Conservation (phyloP, 768 basidiomycete species). For the Amylocystis lapponica region DNA sequence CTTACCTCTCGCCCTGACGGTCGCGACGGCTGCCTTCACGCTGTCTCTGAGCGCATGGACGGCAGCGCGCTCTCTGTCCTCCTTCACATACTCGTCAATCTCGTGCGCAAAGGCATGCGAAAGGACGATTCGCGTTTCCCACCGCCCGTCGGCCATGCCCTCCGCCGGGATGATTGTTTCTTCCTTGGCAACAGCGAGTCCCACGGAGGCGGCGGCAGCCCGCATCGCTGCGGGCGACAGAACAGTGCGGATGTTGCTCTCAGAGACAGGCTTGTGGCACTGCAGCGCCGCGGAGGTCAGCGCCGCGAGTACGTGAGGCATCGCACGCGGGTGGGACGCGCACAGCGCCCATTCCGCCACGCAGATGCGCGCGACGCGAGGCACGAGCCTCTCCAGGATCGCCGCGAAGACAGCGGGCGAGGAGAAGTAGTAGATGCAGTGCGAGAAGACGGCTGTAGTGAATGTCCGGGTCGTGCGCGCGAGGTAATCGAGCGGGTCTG, state of each 20-base stretch:
- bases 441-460: conserved; percentile 30
- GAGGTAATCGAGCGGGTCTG: conserved; percentile 26
- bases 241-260: conserved; percentile 32
- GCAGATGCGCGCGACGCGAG: conserved; percentile 22
- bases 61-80: conserved; percentile 29
- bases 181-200: conserved; percentile 19
- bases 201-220: conserved; percentile 19
- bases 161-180: conserved; percentile 16
- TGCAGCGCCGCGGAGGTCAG: conserved; percentile 32
- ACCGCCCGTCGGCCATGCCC: conserved; percentile 28
- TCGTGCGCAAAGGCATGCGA: conserved; percentile 18
- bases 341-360: conserved; percentile 32
- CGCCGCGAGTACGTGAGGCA: conserved; percentile 32
- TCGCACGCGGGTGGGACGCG: conserved; percentile 13
- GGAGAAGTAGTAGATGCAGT: conserved; percentile 36
- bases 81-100: conserved; percentile 18
- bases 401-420: conserved; percentile 24
- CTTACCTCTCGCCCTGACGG: conserved; percentile 8
- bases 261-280: conserved; percentile 22
- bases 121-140: conserved; percentile 28
- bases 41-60: conserved; percentile 29
- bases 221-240: conserved; percentile 28
- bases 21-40: conserved; percentile 6
- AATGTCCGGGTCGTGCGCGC: conserved; percentile 14
- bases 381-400: conserved; percentile 24